Percentiles rank a stretch among this genome's conserved stretches.
These are phyloP conservation scores for Luffa aegyptiaca DNA, from an alignment of 306 rosid genomes.

Conservation along the genomic window DNA sequence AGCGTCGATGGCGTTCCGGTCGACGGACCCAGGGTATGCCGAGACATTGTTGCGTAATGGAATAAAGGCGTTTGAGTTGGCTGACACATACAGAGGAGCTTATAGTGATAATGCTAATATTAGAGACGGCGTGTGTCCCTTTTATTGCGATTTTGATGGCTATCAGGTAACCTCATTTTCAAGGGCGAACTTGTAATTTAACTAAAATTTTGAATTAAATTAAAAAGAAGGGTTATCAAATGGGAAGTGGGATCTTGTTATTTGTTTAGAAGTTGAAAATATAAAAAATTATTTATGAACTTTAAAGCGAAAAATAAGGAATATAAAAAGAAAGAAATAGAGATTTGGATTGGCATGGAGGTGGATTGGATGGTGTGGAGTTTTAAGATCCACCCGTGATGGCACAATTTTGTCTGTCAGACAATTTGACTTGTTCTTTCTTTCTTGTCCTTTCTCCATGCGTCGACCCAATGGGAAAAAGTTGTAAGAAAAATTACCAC, in stretches of 20 bases:
- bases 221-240: background rate
- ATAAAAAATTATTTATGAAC: too few relatives aligned
- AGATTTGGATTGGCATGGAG: too few relatives aligned
- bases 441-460: background rate
- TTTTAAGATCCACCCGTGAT: background rate
- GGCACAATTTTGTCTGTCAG: background rate
- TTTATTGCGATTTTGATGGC: slow-evolving; percentile 83
- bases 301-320: too few relatives aligned
- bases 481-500: background rate
- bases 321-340: too few relatives aligned
- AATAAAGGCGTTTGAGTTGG: slow-evolving; percentile 55
- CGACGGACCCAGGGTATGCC: slow-evolving; percentile 57
- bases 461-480: too few relatives aligned
- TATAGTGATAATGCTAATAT: slow-evolving; percentile 67
- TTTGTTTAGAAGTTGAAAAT: too few relatives aligned
- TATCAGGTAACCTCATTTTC: slow-evolving; percentile 40
- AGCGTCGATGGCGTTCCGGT: slow-evolving; percentile 59
- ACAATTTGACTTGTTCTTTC: background rate
- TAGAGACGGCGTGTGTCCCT: slow-evolving; percentile 69
- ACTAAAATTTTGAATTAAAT: background rate
- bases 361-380: background rate
- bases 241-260: too few relatives aligned
- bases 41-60: slow-evolving; percentile 64
- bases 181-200: background rate
- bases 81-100: slow-evolving; percentile 75